Evolutionary conservation across 1,284 basidiomycete genomes (phyloP).

Genomic region (Gymnopus androsaceus): DNA sequence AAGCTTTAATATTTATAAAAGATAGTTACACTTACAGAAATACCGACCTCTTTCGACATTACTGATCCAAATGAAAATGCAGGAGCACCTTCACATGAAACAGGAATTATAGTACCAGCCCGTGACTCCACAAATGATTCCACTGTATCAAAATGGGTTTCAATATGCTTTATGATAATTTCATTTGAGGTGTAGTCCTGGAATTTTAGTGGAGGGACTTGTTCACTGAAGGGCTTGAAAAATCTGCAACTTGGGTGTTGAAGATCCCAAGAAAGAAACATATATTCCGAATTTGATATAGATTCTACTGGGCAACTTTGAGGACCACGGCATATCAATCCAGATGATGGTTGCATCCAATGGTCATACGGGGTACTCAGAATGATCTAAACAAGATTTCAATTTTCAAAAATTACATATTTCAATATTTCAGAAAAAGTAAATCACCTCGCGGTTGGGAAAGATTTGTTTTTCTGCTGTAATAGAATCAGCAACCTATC

Average conservation of each 20-base stretch:
- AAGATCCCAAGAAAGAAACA: not conserved
- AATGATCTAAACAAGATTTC: not conserved
- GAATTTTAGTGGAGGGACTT: not conserved
- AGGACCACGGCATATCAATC: not conserved
- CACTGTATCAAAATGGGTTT: not conserved
- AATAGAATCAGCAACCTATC: not conserved
- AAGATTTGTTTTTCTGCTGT: not conserved
- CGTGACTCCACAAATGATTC: not conserved
- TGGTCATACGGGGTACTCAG: not conserved
- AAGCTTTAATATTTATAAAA: no score
- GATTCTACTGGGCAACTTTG: not conserved
- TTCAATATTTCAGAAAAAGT: not conserved
- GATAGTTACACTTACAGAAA: not conserved
- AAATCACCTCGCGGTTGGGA: not conserved
- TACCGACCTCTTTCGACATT: not conserved
- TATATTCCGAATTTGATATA: not conserved
- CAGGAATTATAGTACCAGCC: not conserved
- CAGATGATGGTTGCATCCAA: conserved; percentile 2
- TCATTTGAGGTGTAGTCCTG: not conserved
- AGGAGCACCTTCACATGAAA: not conserved
- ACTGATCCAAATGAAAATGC: not conserved
- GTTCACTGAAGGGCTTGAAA: not conserved
- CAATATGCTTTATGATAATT: not conserved
- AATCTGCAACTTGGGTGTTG: not conserved
- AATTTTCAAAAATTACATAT: not conserved